Conservation (phyloP, 805 yeast genomes). For the Candida silvicultrix region DNA sequence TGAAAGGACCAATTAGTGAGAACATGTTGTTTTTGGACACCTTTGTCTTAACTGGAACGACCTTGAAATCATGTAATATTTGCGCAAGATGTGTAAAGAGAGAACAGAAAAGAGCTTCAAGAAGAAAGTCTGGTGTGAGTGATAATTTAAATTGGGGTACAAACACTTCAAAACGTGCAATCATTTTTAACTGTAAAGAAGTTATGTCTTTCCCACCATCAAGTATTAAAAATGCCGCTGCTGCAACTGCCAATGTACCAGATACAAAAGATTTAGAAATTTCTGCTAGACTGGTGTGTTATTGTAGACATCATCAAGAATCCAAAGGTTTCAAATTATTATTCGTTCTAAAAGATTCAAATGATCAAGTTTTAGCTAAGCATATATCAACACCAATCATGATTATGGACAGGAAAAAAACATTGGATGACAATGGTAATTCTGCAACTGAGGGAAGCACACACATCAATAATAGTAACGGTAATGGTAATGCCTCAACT, state of each 20-base stretch:
- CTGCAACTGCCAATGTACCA: constrained; percentile 1
- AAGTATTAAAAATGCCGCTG: background rate
- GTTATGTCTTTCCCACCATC: constrained; percentile 68
- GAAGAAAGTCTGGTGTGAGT: constrained; percentile 77
- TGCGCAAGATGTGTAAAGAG: constrained; percentile 88
- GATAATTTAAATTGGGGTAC: constrained; percentile 78
- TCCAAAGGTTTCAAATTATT: constrained; percentile 75
- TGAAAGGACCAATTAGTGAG: constrained; percentile 42
- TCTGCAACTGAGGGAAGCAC: constrained; percentile 7
- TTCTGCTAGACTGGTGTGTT: constrained; percentile 81
- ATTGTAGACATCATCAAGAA: constrained; percentile 93
- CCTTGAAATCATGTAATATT: constrained; percentile 55
- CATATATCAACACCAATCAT: constrained; percentile 68
- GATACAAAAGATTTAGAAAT: constrained; percentile 35
- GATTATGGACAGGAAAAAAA: constrained; percentile 88
- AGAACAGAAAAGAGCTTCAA: constrained; percentile 88
- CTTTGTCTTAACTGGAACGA: constrained; percentile 62
- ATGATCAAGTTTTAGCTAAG: constrained; percentile 63
- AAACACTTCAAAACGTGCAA: constrained; percentile 68
- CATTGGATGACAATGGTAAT: constrained; percentile 10
- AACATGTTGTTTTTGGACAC: constrained; percentile 68
- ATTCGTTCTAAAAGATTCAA: constrained; percentile 56
- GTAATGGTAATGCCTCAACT: constrained; percentile 7
- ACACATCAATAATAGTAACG: too few species aligned
- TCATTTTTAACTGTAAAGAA: constrained; percentile 89